Conservation (phyloP, 1,284 basidiomycete genomes). For the Leucoagaricus sp. region DNA sequence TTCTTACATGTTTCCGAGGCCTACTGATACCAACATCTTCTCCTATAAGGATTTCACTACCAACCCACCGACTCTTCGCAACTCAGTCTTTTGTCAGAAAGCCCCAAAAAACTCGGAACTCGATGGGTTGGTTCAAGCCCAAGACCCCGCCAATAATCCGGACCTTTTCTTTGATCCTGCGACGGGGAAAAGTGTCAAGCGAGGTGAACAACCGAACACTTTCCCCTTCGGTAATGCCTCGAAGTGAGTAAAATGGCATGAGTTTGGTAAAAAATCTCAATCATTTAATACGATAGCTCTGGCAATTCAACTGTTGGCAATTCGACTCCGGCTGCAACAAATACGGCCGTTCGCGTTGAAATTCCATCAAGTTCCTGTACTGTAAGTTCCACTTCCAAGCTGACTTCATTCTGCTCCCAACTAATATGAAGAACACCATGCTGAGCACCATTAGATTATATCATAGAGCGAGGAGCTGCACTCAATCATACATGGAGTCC, state of each 20-base stretch:
- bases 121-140: constrained; percentile 48
- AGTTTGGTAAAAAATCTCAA: too few species aligned
- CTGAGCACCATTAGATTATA: constrained; percentile 35
- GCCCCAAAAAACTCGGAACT: constrained; percentile 49
- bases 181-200: constrained; percentile 39
- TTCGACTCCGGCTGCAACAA: too few species aligned
- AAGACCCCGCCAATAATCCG: constrained; percentile 51
- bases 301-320: too few species aligned
- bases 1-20: neutral
- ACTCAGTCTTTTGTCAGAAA: constrained; percentile 55
- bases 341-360: too few species aligned
- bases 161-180: constrained; percentile 62
- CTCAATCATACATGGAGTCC: constrained; percentile 10
- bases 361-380: too few species aligned
- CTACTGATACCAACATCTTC: constrained; percentile 1
- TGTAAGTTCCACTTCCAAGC: too few species aligned
- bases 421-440: constrained; percentile 43
- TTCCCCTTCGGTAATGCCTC: constrained; percentile 45
- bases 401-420: too few species aligned
- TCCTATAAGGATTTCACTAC: constrained; percentile 50
- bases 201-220: constrained; percentile 57
- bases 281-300: too few species aligned
- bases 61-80: constrained; percentile 49
- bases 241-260: too few species aligned
- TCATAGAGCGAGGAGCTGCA: neutral